Percentiles rank a stretch among this genome's conserved stretches.
phyloP scores from a whole-genome alignment of 176 grass and related monocot species.

The Avena atlantica region DNA sequence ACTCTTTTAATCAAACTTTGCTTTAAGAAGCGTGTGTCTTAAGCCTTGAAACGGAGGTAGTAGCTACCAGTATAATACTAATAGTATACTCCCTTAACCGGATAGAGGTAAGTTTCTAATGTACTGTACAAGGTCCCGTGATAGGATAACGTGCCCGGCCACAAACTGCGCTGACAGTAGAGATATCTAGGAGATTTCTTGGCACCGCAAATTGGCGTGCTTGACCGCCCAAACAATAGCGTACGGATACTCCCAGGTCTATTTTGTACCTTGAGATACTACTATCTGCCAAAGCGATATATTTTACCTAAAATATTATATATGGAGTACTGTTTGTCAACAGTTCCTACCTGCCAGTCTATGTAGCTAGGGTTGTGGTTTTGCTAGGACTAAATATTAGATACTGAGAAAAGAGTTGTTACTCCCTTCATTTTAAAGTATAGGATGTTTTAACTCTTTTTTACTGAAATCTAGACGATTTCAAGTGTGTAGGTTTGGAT shows the following conservation, averaged over 20 bases:
- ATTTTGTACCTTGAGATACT: not conserved
- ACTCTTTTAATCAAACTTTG: too few species aligned
- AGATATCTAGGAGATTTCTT: not conserved
- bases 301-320: not conserved
- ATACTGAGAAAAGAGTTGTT: too few species aligned
- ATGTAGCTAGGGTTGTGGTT: not conserved
- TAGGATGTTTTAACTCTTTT: too few species aligned
- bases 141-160: not conserved
- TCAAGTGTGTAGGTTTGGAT: too few species aligned
- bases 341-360: not conserved
- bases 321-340: not conserved
- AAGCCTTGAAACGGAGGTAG: too few species aligned
- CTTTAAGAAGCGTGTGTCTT: too few species aligned
- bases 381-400: not conserved
- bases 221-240: constrained; percentile 14
- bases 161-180: constrained; percentile 28
- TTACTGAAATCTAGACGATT: too few species aligned
- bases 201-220: constrained; percentile 35
- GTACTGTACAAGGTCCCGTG: not conserved
- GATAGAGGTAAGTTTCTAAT: not conserved
- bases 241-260: not conserved
- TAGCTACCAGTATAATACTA: too few species aligned
- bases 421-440: too few species aligned
- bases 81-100: too few species aligned
- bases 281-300: not conserved